Evolutionary conservation across 2,329 filamentous ascomycete species (phyloP).

Genomic region (Didymella arachidicola): DNA sequence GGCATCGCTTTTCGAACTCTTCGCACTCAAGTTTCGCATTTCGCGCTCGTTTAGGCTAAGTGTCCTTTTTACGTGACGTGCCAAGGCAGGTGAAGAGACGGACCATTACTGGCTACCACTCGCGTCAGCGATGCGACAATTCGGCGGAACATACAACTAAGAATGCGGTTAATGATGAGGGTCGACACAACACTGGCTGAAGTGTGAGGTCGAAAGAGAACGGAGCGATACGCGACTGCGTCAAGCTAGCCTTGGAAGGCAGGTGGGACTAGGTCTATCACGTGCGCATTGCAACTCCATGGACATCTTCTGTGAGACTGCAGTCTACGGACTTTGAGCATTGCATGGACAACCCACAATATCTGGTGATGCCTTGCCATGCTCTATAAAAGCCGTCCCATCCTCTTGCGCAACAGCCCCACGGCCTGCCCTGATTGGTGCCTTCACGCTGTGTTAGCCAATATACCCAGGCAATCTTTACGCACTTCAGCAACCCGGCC

Average conservation of each 20-base stretch:
- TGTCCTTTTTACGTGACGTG: neutral
- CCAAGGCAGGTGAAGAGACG: neutral
- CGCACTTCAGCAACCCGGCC: neutral
- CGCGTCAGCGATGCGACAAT: neutral
- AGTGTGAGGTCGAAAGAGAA: neutral
- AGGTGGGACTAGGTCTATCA: neutral
- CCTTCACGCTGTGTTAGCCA: neutral
- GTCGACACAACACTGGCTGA: neutral
- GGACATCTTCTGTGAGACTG: neutral
- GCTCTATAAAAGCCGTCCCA: neutral
- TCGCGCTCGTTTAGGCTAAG: conserved; percentile 14
- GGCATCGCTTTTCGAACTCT: conserved; percentile 6
- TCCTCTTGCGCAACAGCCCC: neutral
- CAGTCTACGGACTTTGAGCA: neutral
- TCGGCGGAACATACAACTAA: neutral
- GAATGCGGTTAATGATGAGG: neutral
- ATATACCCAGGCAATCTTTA: neutral
- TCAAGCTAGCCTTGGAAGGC: neutral
- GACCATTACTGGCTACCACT: neutral
- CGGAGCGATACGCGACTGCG: neutral
- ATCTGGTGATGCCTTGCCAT: neutral
- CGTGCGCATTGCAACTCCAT: neutral
- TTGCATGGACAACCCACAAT: neutral
- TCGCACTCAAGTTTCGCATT: conserved; percentile 9
- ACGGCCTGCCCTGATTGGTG: neutral